phyloP scores from a whole-genome alignment of 257 asterid species.

The Perilla frutescens region DNA sequence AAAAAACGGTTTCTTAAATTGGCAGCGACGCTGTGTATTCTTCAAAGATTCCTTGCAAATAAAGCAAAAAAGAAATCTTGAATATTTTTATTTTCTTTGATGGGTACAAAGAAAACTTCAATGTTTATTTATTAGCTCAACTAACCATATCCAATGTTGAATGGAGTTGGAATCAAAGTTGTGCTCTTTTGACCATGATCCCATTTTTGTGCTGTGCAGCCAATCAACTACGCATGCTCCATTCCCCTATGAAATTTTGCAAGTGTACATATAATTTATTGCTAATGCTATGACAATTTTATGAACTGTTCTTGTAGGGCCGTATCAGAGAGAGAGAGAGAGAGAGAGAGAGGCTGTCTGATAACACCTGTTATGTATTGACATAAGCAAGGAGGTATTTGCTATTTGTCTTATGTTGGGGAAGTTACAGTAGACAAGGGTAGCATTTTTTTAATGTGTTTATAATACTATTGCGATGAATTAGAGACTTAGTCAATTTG shows the following conservation, averaged over 20 bases:
- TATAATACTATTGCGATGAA: background rate
- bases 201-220: background rate
- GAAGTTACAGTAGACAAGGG: slow-evolving; percentile 26
- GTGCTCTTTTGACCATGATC: background rate
- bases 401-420: slow-evolving; percentile 30
- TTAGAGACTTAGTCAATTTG: slow-evolving; percentile 42
- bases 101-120: background rate
- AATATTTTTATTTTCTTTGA: background rate
- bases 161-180: background rate
- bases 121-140: slow-evolving; percentile 1
- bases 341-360: background rate
- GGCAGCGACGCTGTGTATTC: slow-evolving; percentile 16
- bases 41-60: slow-evolving; percentile 19
- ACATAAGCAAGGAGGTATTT: slow-evolving; percentile 16
- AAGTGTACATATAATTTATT: background rate
- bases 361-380: background rate
- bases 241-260: background rate
- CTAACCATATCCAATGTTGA: background rate
- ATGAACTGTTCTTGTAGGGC: background rate
- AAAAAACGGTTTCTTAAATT: background rate
- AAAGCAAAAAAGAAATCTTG: background rate
- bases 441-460: slow-evolving; percentile 1
- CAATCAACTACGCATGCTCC: background rate
- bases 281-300: background rate
- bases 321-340: background rate